Evolutionary conservation across 1,139 yeast genomes (phyloP).

Genomic region (Suhomyces bribrorum): DNA sequence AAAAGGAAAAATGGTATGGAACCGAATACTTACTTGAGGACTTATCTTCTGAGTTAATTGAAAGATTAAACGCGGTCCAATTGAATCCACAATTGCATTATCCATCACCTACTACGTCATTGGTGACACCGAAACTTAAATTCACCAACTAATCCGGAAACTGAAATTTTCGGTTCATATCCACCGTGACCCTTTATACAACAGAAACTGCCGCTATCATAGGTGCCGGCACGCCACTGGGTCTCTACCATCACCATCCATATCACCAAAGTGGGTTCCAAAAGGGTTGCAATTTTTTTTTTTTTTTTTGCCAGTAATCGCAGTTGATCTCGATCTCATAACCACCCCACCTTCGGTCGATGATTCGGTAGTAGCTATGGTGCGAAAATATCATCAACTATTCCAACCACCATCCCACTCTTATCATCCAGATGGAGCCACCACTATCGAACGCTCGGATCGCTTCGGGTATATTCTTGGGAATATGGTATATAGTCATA

Average conservation of each 20-base stretch:
- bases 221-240: no score
- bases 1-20: conserved; percentile 84
- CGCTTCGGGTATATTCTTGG: conserved; percentile 19
- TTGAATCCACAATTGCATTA: conserved; percentile 50
- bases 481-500: conserved; percentile 49
- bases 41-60: conserved; percentile 41
- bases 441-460: conserved; percentile 13
- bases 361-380: background rate
- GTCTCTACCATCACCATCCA: background rate
- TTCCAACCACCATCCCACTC: background rate
- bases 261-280: no score
- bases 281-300: no score
- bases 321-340: background rate
- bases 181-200: no score
- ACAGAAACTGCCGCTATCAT: no score
- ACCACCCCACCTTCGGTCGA: background rate
- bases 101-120: conserved; percentile 71
- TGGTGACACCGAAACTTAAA: no score
- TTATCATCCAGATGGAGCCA: background rate
- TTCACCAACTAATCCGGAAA: no score
- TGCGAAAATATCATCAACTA: background rate
- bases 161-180: no score
- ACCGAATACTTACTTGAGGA: conserved; percentile 65
- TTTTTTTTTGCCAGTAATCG: no score
- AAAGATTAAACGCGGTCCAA: conserved; percentile 32